Evolutionary conservation across 2,329 filamentous ascomycete species (phyloP), one percentile per base, ranked within the genome.

Genomic region (Colletotrichum sidae): DNA sequence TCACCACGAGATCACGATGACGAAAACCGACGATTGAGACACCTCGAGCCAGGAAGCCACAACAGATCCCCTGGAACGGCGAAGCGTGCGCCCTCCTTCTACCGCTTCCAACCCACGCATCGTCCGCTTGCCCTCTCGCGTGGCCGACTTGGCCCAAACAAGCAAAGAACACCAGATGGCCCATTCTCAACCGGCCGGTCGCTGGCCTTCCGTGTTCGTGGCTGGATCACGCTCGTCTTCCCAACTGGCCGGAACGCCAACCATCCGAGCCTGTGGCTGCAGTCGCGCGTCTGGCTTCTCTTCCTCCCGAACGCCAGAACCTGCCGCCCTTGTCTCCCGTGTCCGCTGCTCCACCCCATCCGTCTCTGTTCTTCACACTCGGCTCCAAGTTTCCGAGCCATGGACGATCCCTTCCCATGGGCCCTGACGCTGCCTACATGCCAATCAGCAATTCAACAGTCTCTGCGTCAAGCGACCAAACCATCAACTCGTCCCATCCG

Each of bases 211-310:
- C 62, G 62, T 53, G 58, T 53, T 52, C 62, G 52, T 62, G 62
- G 62, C 58, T 65, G 62, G 25, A 53, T 65, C 62, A 65, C 62
- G 52, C 52, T 62, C 37, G 44, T 35, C 49, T 65, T 67, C 60
- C 64, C 59, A 67, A n/a, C 42, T 50, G 64, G 49, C 63, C 64
- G 64, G 64, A 67, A 64, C 47, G 50, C 60, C 44, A 54, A 45
- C 60, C 59, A 67, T 67, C 64, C 64, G 64, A 65, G 64, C 60
- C 44, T 57, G 64, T 67, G 64, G 64, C 64, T 59, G 64, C 64
- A 65, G 53, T 54, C 60, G 60, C 55, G 59, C 64, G 63, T 49
- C 63, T 66, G 63, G 63, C 63, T 66, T 66, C 59, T 64, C 59
- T 52, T 42, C 47, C 47, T 62, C 59, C 60, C 60, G 64, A 59